Conservation (phyloP, 768 basidiomycete genomes). For the Tulasnella sp. region DNA sequence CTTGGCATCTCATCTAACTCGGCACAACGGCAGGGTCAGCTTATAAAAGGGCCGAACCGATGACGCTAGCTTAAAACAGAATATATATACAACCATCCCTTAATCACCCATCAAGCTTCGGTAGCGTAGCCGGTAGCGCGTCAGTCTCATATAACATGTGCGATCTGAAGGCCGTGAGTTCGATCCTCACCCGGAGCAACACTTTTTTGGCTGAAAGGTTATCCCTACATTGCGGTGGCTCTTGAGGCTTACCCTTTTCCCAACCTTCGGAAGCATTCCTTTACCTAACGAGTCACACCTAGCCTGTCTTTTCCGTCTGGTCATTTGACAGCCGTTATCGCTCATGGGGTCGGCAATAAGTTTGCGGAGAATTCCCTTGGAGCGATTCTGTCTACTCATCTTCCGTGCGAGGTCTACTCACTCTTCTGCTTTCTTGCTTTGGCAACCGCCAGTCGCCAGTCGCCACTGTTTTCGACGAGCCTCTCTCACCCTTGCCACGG, state of each 20-base stretch:
- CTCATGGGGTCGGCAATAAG: no score
- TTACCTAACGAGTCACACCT: not conserved
- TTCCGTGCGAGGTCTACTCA: not conserved
- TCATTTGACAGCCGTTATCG: no score
- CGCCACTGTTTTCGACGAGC: not conserved
- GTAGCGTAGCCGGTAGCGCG: slow-evolving; percentile 22
- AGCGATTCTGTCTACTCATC: not conserved
- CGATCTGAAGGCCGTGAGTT: slow-evolving; percentile 20
- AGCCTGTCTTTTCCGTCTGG: not conserved
- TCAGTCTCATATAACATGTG: slow-evolving; percentile 13
- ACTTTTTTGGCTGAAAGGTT: not conserved
- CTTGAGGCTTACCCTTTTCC: not conserved
- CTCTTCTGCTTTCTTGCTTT: not conserved
- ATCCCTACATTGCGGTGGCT: not conserved
- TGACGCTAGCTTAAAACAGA: not conserved
- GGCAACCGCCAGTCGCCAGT: not conserved
- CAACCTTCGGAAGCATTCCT: not conserved
- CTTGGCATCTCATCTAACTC: not conserved
- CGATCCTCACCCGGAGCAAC: slow-evolving; percentile 8
- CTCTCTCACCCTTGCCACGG: not conserved
- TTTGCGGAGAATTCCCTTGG: not conserved
- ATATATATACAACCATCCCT: not conserved
- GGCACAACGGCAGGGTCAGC: not conserved
- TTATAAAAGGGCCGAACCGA: no score
- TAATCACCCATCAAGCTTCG: not conserved